These are phyloP conservation scores for Leptographium radiaticola DNA, from an alignment of 2,329 filamentous ascomycete genomes.

Conservation along the genomic window DNA sequence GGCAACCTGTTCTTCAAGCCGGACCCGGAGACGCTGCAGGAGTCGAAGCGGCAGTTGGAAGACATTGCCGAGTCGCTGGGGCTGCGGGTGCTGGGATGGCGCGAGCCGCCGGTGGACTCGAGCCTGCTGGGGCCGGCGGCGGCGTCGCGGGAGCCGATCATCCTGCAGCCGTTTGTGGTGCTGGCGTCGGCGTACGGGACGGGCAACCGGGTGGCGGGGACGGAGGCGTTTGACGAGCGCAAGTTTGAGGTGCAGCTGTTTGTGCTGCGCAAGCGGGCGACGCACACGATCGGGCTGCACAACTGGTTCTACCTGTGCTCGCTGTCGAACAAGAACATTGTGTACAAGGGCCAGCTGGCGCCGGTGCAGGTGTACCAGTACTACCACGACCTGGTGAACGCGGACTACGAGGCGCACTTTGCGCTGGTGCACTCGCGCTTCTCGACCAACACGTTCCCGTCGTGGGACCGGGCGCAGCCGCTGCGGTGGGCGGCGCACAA, in stretches of 20 bases:
- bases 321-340: constrained; percentile 93
- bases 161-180: constrained; percentile 91
- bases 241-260: constrained; percentile 90
- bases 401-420: constrained; percentile 95
- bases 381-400: constrained; percentile 92
- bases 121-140: constrained; percentile 86
- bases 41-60: constrained; percentile 88
- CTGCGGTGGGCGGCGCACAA: constrained; percentile 96
- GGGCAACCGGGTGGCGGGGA: constrained; percentile 64
- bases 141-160: constrained; percentile 84
- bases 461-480: constrained; percentile 94
- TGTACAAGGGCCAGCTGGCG: constrained; percentile 94
- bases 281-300: constrained; percentile 85
- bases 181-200: constrained; percentile 72
- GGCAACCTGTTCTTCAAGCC: constrained; percentile 99
- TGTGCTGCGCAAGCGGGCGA: constrained; percentile 85
- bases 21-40: constrained; percentile 74
- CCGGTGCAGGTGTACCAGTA: constrained; percentile 96
- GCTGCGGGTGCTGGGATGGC: constrained; percentile 87
- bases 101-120: constrained; percentile 88
- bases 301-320: constrained; percentile 99
- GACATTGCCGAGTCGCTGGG: constrained; percentile 80
- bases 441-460: constrained; percentile 96
- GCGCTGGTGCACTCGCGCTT: constrained; percentile 94
- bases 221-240: constrained; percentile 73